Percentiles rank a stretch among this genome's conserved stretches.
Evolutionary conservation across 768 basidiomycete species (phyloP).

Genomic region (Lactarius vividus): DNA sequence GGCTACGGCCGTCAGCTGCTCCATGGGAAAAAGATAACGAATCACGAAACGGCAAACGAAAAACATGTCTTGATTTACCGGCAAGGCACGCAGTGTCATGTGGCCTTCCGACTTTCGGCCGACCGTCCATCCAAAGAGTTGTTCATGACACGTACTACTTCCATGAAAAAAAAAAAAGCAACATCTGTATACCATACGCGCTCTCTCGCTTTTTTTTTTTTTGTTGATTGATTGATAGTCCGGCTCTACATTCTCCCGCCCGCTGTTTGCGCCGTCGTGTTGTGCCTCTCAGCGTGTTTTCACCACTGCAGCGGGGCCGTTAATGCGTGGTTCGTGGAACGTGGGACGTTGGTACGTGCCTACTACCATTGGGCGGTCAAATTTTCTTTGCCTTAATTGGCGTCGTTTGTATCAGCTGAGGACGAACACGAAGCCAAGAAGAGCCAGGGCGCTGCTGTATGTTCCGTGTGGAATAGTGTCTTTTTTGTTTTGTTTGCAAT

Average conservation of each 20-base stretch:
- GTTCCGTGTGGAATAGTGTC: too few relatives aligned
- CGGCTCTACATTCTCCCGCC: neutral
- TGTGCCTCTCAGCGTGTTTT: neutral
- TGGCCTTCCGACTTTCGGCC: neutral
- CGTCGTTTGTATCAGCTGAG: neutral
- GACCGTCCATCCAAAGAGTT: too few relatives aligned
- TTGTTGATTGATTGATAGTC: neutral
- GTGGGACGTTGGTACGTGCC: neutral
- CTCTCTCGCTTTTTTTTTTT: neutral
- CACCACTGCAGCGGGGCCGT: slow-evolving; percentile 21
- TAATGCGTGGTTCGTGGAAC: slow-evolving; percentile 6
- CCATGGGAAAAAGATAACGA: neutral
- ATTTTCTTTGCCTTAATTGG: neutral
- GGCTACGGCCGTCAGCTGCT: neutral
- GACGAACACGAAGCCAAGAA: neutral
- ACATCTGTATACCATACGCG: neutral
- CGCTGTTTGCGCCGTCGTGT: neutral
- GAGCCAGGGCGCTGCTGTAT: slow-evolving; percentile 3
- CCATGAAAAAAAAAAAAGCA: neutral
- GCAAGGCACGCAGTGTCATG: neutral
- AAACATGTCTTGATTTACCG: neutral
- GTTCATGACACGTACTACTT: neutral
- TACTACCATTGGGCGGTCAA: neutral
- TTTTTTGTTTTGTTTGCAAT: neutral
- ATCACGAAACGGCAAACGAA: neutral